A percentile compares a stretch with the other conserved stretches of the same genome.
Conservation (phyloP, 2,329 filamentous ascomycete genomes). For the Aureobasidium pullulans region DNA sequence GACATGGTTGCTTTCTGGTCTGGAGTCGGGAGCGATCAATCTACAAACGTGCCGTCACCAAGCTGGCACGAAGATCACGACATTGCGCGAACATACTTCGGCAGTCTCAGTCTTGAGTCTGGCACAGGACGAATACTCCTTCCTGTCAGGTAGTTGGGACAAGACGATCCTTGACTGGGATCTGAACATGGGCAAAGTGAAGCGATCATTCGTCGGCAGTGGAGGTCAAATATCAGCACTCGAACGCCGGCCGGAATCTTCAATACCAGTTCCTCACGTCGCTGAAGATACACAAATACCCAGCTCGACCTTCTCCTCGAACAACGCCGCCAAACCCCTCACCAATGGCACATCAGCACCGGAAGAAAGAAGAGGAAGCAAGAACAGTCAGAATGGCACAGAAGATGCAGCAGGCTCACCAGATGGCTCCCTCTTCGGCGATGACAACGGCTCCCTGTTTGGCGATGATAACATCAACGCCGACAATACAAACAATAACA, state of each 20-base stretch:
- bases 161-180: slow-evolving; percentile 95
- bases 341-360: slow-evolving; percentile 30
- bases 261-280: slow-evolving; percentile 66
- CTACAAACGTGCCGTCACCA: slow-evolving; percentile 89
- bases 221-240: slow-evolving; percentile 82
- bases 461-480: slow-evolving; percentile 62
- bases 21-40: slow-evolving; percentile 88
- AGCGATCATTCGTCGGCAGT: slow-evolving; percentile 67
- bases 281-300: slow-evolving; percentile 46
- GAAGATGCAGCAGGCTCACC: slow-evolving; percentile 58
- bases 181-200: slow-evolving; percentile 72
- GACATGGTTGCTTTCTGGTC: slow-evolving; percentile 82
- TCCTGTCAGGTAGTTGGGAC: slow-evolving; percentile 94
- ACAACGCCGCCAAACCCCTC: slow-evolving; percentile 55
- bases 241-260: slow-evolving; percentile 72
- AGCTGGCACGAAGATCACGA: slow-evolving; percentile 81
- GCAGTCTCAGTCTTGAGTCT: slow-evolving; percentile 83
- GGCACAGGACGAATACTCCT: slow-evolving; percentile 74
- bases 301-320: slow-evolving; percentile 69
- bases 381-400: slow-evolving; percentile 32
- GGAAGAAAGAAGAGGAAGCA: slow-evolving; percentile 23
- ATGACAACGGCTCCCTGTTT: slow-evolving; percentile 69
- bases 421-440: slow-evolving; percentile 76
- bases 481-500: slow-evolving; percentile 41
- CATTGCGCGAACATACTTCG: slow-evolving; percentile 75